phyloP scores from a whole-genome alignment of 305 asterid genomes.

The Coffea humblotiana region DNA sequence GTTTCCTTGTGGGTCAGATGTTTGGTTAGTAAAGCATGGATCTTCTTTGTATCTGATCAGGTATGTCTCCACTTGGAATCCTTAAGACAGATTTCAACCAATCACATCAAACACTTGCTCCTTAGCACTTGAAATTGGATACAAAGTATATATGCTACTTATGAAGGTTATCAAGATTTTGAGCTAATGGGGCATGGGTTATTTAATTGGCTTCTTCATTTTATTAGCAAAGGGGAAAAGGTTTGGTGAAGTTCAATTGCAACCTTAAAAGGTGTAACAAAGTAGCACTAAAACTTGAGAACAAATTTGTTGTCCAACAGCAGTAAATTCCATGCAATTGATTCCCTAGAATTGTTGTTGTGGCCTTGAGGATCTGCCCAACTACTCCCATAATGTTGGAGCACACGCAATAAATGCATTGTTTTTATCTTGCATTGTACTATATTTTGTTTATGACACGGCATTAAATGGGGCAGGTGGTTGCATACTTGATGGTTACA shows the following conservation, averaged over 20 bases:
- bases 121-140: background rate
- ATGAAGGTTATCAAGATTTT: background rate
- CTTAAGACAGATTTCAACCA: background rate
- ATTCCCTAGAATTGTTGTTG: background rate
- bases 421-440: background rate
- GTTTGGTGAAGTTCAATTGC: conserved; percentile 7
- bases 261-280: conserved; percentile 1
- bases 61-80: conserved; percentile 26
- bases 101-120: background rate
- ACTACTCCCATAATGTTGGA: conserved; percentile 14
- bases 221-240: background rate
- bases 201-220: background rate
- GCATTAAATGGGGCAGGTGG: conserved; percentile 36
- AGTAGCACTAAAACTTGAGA: background rate
- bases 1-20: conserved; percentile 52
- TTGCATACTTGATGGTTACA: conserved; percentile 87
- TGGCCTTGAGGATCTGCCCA: background rate
- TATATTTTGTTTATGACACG: background rate
- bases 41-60: conserved; percentile 86
- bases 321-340: background rate
- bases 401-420: conserved; percentile 9
- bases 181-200: background rate
- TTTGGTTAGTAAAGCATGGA: conserved; percentile 63
- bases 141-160: no score
- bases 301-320: background rate